Conservation (phyloP, 2,329 filamentous ascomycete species). For the Neopestalotiopsis rosae region DNA sequence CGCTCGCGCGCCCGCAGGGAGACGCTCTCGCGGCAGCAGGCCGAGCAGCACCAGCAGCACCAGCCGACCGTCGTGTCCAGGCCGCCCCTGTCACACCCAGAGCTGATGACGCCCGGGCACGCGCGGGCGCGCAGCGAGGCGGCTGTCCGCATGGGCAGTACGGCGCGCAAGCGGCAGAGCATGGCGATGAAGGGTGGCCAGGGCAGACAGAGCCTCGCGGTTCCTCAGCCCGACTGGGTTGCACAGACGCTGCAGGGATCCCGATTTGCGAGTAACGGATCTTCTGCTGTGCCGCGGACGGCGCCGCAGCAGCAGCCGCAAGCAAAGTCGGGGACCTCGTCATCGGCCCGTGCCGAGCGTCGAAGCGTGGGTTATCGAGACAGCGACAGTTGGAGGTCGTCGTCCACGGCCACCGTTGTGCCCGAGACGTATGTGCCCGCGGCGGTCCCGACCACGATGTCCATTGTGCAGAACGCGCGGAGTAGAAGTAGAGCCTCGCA, state of each 20-base stretch:
- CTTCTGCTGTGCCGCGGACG: too few relatives aligned
- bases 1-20: background rate
- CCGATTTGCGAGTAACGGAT: background rate
- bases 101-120: conserved; percentile 5
- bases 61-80: background rate
- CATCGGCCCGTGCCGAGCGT: too few relatives aligned
- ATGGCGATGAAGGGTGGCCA: conserved; percentile 1
- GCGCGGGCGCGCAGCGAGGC: conserved; percentile 11
- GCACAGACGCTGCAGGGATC: background rate
- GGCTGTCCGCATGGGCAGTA: background rate
- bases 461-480: background rate
- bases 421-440: background rate
- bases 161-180: conserved; percentile 13
- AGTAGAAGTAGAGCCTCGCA: background rate
- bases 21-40: background rate
- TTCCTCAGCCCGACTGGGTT: background rate
- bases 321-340: too few relatives aligned
- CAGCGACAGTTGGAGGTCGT: background rate
- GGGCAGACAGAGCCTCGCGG: background rate
- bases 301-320: too few relatives aligned
- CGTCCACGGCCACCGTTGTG: background rate
- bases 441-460: background rate
- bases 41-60: background rate
- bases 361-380: too few relatives aligned
- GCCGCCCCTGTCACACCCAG: conserved; percentile 5